Conservation (phyloP, 2,329 filamentous ascomycete species). For the Neonectria neomacrospora region DNA sequence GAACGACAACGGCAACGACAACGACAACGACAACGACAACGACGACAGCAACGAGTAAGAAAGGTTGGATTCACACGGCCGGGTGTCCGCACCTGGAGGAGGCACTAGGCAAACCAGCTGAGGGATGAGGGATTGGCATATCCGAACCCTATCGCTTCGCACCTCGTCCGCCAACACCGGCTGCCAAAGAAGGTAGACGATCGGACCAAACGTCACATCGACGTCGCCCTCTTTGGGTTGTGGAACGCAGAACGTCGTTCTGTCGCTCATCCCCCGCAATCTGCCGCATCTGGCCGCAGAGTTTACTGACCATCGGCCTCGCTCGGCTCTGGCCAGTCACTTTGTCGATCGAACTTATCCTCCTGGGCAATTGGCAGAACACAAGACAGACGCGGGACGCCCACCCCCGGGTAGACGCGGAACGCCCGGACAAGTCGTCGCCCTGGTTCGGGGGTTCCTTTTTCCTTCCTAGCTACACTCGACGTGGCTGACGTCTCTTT, state of each 20-base stretch:
- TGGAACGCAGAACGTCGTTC: conserved; percentile 5
- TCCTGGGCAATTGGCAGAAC: not conserved
- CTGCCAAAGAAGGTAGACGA: not conserved
- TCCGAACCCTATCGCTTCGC: conserved; percentile 1
- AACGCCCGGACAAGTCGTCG: not conserved
- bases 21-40: not conserved
- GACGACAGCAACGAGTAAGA: not conserved
- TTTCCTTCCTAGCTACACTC: not conserved
- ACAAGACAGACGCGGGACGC: not conserved
- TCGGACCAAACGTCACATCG: not conserved
- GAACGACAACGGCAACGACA: conserved; percentile 1
- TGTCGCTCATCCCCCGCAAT: not conserved
- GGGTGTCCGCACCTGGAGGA: not conserved
- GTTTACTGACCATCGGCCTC: conserved; percentile 3
- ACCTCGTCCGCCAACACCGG: not conserved
- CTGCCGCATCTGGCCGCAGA: conserved; percentile 7
- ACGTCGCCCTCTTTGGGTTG: not conserved
- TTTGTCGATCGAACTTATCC: not conserved
- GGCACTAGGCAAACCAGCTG: not conserved
- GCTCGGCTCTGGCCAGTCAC: not conserved
- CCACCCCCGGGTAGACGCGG: not conserved
- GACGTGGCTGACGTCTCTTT: not conserved
- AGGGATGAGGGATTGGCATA: not conserved
- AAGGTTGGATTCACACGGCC: not conserved
- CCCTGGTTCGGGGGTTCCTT: not conserved